These are phyloP conservation scores for Verruconis gallopava DNA, from an alignment of 2,329 filamentous ascomycete species.

Conservation along the genomic window DNA sequence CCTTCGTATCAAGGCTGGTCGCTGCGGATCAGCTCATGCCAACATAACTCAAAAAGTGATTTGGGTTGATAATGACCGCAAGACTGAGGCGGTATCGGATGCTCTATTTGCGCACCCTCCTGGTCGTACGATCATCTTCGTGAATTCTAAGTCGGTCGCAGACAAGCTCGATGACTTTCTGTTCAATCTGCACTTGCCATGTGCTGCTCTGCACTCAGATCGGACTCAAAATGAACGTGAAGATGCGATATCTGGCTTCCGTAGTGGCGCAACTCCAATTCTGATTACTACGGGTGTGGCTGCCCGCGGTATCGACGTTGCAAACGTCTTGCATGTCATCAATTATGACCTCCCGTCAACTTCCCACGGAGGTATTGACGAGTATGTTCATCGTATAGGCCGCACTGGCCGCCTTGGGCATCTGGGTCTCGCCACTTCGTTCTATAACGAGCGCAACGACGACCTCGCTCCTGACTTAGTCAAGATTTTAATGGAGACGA, in stretches of 20 bases:
- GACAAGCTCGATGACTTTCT: slow-evolving; percentile 82
- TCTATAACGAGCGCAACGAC: slow-evolving; percentile 70
- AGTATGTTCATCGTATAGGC: slow-evolving; percentile 91
- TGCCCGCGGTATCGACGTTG: slow-evolving; percentile 79
- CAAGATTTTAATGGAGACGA: slow-evolving; percentile 68
- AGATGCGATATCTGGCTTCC: slow-evolving; percentile 68
- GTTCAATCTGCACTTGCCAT: slow-evolving; percentile 66
- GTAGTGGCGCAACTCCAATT: slow-evolving; percentile 59
- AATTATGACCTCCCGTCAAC: slow-evolving; percentile 76
- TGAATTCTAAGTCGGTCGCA: slow-evolving; percentile 64
- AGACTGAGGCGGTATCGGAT: slow-evolving; percentile 59
- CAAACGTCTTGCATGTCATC: slow-evolving; percentile 79
- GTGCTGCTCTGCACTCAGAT: slow-evolving; percentile 77
- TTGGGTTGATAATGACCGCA: slow-evolving; percentile 50
- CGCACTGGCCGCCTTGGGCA: slow-evolving; percentile 92
- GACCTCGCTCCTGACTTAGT: slow-evolving; percentile 61
- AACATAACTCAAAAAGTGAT: slow-evolving; percentile 74
- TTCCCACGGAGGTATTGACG: slow-evolving; percentile 69
- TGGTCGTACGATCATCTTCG: slow-evolving; percentile 71
- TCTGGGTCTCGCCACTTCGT: slow-evolving; percentile 71
- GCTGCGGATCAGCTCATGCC: slow-evolving; percentile 65
- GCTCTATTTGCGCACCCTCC: slow-evolving; percentile 58
- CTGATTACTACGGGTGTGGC: slow-evolving; percentile 77
- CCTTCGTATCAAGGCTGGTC: slow-evolving; percentile 73
- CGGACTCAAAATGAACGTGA: slow-evolving; percentile 86